A percentile compares a stretch with the other conserved stretches of the same genome.
Conservation (phyloP, 78 protist species). For the Guillardia theta region DNA sequence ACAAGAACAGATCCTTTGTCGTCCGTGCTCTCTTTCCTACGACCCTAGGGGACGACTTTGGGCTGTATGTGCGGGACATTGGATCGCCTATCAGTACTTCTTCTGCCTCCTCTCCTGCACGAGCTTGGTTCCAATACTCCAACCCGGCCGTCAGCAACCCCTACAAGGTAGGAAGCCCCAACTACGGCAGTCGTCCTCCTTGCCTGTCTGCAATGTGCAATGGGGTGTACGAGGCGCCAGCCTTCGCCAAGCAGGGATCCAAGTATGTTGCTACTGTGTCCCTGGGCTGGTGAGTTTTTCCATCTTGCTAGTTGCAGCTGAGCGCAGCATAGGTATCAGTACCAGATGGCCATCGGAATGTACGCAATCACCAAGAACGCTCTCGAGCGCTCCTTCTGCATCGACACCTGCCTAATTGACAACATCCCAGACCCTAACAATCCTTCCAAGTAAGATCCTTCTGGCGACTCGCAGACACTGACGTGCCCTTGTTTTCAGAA, state of each 20-base stretch:
- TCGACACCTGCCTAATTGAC: neutral
- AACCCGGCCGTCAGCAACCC: neutral
- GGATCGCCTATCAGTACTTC: neutral
- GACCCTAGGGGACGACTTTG: conserved; percentile 9
- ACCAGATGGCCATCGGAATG: neutral
- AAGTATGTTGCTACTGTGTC: neutral
- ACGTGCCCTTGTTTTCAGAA: too few species aligned
- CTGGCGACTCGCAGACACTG: too few species aligned
- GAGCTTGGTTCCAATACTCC: neutral
- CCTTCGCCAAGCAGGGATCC: neutral
- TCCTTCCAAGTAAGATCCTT: too few species aligned
- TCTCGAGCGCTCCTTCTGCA: neutral
- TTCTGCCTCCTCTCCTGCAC: neutral
- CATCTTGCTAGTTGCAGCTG: neutral
- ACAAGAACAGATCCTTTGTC: too few species aligned
- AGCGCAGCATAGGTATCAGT: neutral
- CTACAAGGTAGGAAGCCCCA: neutral
- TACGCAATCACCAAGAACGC: neutral
- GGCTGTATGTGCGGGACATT: neutral
- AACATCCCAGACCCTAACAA: too few species aligned
- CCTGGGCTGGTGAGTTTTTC: neutral
- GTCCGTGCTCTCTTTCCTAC: too few species aligned
- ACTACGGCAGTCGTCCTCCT: neutral
- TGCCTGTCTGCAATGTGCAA: neutral
- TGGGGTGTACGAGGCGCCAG: neutral